Percentiles rank a stretch among this genome's conserved stretches.
phyloP scores from a whole-genome alignment of 140 eudicot genomes.

The Flaveria floridana region DNA sequence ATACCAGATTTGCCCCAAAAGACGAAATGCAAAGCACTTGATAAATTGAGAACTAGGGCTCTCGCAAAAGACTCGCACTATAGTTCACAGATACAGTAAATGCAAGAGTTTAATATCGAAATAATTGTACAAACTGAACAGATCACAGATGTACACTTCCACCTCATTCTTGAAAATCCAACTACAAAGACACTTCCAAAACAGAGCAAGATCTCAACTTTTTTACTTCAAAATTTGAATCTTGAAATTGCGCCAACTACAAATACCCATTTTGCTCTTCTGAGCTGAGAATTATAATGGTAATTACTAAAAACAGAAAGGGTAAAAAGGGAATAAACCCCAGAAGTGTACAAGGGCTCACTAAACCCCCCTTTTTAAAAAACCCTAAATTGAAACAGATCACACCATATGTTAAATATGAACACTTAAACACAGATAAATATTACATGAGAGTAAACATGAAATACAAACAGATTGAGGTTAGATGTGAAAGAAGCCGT shows the following conservation, averaged over 20 bases:
- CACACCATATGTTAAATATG: background rate
- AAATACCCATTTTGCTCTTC: constrained; percentile 22
- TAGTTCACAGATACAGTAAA: constrained; percentile 1
- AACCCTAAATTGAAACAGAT: constrained; percentile 29
- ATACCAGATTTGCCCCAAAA: background rate
- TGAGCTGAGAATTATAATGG: background rate
- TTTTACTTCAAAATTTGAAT: constrained; percentile 15
- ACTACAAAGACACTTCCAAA: background rate
- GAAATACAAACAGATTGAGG: background rate
- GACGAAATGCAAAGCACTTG: background rate
- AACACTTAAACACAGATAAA: background rate
- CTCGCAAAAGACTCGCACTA: background rate
- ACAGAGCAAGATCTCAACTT: constrained; percentile 17
- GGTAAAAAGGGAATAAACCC: background rate
- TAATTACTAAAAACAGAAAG: background rate
- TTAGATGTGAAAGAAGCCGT: constrained; percentile 8
- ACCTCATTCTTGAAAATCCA: background rate
- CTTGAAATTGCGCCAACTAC: constrained; percentile 10
- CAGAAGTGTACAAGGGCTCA: background rate
- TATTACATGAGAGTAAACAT: background rate
- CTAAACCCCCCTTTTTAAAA: background rate
- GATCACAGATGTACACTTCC: background rate
- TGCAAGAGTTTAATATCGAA: background rate
- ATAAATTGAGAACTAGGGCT: constrained; percentile 1
- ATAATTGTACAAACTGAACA: background rate